These are phyloP conservation scores for Syzygium aqueum DNA, from an alignment of 345 rosid species.

Conservation along the genomic window DNA sequence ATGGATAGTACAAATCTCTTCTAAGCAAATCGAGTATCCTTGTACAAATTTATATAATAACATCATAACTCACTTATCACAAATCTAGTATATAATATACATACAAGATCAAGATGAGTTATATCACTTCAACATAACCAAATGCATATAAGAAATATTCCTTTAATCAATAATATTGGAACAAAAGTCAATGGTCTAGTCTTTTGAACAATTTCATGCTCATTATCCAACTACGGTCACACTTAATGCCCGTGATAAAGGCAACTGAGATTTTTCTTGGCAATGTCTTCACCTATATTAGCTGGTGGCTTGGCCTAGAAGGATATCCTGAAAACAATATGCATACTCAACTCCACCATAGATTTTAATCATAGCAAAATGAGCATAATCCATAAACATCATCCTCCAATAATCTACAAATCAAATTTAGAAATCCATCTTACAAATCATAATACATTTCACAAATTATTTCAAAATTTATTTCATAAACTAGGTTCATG, in stretches of 20 bases:
- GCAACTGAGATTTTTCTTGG: neutral
- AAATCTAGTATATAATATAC: neutral
- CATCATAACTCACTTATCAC: neutral
- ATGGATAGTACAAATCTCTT: neutral
- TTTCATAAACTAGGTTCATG: neutral
- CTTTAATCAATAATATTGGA: too few relatives aligned
- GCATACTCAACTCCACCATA: neutral
- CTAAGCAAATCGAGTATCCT: neutral
- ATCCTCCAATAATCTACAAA: neutral
- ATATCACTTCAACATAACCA: neutral
- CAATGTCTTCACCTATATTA: neutral
- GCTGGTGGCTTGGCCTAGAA: neutral
- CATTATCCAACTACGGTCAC: neutral
- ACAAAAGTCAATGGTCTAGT: neutral
- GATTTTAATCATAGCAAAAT: neutral
- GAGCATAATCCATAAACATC: neutral
- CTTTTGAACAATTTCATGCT: too few relatives aligned
- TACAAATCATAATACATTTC: neutral
- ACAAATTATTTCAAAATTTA: neutral
- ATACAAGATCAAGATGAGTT: neutral
- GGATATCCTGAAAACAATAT: neutral
- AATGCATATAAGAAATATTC: neutral
- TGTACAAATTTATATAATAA: neutral
- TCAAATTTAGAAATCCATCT: neutral
- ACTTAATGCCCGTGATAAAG: neutral